These are phyloP conservation scores for Drechslera avenae DNA, from an alignment of 2,329 filamentous ascomycete species.

Conservation along the genomic window DNA sequence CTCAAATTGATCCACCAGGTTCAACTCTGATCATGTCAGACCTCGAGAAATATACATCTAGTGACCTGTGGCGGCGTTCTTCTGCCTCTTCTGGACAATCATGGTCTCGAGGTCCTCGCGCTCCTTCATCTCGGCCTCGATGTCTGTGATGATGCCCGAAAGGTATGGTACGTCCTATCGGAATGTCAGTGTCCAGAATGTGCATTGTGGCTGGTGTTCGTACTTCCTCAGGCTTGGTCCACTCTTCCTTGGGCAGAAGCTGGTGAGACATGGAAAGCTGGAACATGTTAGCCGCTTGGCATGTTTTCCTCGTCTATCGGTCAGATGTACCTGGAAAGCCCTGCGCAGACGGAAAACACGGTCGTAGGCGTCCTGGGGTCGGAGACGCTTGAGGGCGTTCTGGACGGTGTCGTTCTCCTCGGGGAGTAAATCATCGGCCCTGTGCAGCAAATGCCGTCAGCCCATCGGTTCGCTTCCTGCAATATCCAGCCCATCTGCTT, in stretches of 20 bases:
- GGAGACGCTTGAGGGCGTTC: conserved; percentile 86
- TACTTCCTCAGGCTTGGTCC: conserved; percentile 72
- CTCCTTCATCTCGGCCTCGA: conserved; percentile 70
- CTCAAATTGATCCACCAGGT: conserved; percentile 19
- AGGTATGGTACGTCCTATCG: conserved; percentile 69
- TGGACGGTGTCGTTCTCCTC: conserved; percentile 90
- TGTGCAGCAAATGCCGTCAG: conserved; percentile 53
- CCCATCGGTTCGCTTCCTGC: conserved; percentile 24
- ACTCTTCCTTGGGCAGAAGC: conserved; percentile 67
- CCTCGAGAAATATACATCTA: conserved; percentile 31
- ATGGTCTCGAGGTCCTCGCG: conserved; percentile 71
- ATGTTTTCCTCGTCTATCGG: neutral
- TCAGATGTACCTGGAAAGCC: conserved; percentile 75
- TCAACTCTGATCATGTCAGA: conserved; percentile 17
- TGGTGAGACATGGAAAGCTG: conserved; percentile 70
- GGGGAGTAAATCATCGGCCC: conserved; percentile 91
- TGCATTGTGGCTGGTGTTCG: conserved; percentile 4
- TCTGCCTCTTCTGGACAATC: conserved; percentile 57
- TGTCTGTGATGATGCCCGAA: conserved; percentile 68
- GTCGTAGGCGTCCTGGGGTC: conserved; percentile 90
- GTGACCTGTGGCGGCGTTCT: conserved; percentile 30
- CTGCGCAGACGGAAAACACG: conserved; percentile 96
- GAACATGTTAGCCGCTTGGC: conserved; percentile 26
- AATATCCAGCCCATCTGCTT: neutral
- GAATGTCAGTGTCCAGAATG: conserved; percentile 18